These are phyloP conservation scores for Cinnamomum chago DNA, from an alignment of 164 flowering plant species.

Conservation along the genomic window DNA sequence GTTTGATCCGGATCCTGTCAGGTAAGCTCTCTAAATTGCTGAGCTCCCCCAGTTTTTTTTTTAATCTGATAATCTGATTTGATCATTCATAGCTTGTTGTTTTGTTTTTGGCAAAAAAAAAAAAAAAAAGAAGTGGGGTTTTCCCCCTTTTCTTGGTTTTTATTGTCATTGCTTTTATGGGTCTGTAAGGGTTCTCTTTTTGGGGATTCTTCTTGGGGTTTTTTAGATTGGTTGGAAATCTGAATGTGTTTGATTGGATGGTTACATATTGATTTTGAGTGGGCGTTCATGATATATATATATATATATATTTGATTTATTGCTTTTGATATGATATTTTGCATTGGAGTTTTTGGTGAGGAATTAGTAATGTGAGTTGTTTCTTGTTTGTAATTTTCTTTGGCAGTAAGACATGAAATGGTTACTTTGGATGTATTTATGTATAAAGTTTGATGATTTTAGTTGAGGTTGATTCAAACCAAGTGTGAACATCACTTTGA, in stretches of 20 bases:
- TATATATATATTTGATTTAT: no score
- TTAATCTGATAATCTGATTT: background rate
- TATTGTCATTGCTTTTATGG: background rate
- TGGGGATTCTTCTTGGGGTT: background rate
- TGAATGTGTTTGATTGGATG: background rate
- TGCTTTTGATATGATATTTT: background rate
- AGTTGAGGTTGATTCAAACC: no score
- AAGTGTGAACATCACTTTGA: no score
- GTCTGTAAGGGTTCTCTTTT: background rate
- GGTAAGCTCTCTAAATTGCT: slow-evolving; percentile 21
- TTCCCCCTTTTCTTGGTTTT: background rate
- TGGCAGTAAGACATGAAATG: background rate
- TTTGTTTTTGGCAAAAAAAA: background rate
- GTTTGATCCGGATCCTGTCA: slow-evolving; percentile 21
- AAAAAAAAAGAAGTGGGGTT: background rate
- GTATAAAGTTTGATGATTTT: no score
- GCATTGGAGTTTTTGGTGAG: background rate
- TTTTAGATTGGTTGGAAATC: background rate
- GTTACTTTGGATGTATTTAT: background rate
- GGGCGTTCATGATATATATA: background rate
- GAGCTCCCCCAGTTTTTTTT: background rate
- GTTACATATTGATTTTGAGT: no score
- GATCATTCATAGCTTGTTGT: background rate
- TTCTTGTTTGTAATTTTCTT: background rate
- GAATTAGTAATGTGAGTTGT: background rate